phyloP scores from a whole-genome alignment of 2,329 filamentous ascomycete genomes.

The Cladosporium austrohemisphaericum region DNA sequence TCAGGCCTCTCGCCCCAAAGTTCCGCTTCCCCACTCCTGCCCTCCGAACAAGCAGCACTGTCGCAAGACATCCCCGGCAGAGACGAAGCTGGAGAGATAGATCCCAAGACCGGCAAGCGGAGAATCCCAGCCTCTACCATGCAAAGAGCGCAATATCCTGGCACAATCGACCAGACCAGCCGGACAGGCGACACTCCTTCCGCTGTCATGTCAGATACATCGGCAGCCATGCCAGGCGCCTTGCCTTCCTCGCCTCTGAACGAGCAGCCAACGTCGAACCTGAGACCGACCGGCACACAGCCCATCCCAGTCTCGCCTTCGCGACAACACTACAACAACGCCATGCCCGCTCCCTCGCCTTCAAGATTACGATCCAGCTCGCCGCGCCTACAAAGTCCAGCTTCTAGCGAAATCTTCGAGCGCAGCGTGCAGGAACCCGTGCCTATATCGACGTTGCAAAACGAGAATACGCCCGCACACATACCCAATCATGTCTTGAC shows the following conservation, averaged over 20 bases:
- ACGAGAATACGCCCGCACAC: constrained; percentile 62
- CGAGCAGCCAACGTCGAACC: neutral
- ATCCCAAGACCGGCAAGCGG: constrained; percentile 23
- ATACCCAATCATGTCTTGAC: constrained; percentile 91
- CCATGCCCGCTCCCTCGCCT: constrained; percentile 25
- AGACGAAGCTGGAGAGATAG: constrained; percentile 10
- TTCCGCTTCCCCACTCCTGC: constrained; percentile 15
- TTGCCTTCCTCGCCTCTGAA: constrained; percentile 8
- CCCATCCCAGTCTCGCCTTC: constrained; percentile 26
- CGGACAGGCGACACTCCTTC: constrained; percentile 8
- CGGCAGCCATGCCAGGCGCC: constrained; percentile 11
- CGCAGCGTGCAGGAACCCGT: constrained; percentile 78
- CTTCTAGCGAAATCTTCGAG: constrained; percentile 79
- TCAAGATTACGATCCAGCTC: constrained; percentile 62
- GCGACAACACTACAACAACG: constrained; percentile 22
- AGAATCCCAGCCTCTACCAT: constrained; percentile 21
- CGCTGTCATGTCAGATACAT: constrained; percentile 14
- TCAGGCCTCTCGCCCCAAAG: constrained; percentile 15
- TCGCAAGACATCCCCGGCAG: neutral
- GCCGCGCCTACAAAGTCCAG: constrained; percentile 72
- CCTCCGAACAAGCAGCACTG: constrained; percentile 9
- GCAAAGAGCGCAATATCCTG: constrained; percentile 19
- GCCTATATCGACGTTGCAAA: constrained; percentile 50
- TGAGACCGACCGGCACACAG: constrained; percentile 16
- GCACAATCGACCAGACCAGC: neutral